Evolutionary conservation across 2,329 filamentous ascomycete species (phyloP), one percentile per base, ranked within the genome.

Genomic region (Stagonosporopsis tanaceti): DNA sequence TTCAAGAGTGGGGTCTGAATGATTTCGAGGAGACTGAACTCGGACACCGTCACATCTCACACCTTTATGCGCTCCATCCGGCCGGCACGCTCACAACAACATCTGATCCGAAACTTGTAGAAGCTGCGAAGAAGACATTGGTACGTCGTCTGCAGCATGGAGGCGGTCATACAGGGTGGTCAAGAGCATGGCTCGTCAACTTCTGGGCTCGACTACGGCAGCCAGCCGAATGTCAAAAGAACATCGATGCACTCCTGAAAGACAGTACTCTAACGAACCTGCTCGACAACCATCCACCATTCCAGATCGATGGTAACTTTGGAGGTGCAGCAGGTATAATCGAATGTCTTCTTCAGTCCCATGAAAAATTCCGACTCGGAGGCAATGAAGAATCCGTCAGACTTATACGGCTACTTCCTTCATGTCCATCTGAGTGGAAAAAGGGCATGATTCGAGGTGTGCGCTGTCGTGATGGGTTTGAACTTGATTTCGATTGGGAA

Each of bases 291-390:
- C 53, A 57, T 11, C 53, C 53, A 8, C 53, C 57, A 2, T 82
- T 83, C 59, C 81, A 83, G 59, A 81, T 82, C 22, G 81, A 84
- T 61, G 81, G 81, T 1, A 84, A 83, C 50, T 80, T 83, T 58
- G 82, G 81, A 1, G 78, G 77, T 1, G 77, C 76, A n/a, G 78
- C 79, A 3, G 81, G 79, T 2, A 78, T 83, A 14, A 60, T 79
- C 1, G 81, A 83, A n/a, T 53, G 48, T 35, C 50, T 58, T 17
- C 27, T 53, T 8, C 55, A 58, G 34, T 50, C 48, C 3, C 50
- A 58, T 6, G 55, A 53, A 25, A 45, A 48, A 24, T 7, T 28
- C 1, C 34, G 24, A 12, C 4, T 20, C 12, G n/a, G 27, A 7
- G 20, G 14, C 1, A 4, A 2, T 4, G n/a, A 6, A 7, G 3